These are phyloP conservation scores for Halophytophthora batemanensis DNA, from an alignment of 352 stramenopile genomes.

Conservation along the genomic window DNA sequence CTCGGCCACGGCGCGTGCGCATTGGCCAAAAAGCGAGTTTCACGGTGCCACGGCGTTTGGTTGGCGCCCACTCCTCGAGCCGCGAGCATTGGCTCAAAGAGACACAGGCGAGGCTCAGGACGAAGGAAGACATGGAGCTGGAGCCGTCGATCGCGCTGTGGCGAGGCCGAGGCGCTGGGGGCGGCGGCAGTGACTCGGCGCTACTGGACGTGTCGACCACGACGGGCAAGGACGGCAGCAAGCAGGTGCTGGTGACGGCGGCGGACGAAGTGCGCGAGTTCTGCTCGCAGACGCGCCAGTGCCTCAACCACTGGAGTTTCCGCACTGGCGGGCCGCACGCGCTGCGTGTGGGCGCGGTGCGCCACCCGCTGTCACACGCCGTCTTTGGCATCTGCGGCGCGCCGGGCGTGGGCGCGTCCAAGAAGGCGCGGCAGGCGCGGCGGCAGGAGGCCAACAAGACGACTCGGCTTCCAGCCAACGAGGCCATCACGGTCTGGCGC, in stretches of 20 bases:
- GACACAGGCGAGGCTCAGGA: neutral
- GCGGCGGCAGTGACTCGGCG: slow-evolving; percentile 20
- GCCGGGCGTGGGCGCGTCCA: slow-evolving; percentile 29
- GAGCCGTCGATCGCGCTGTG: slow-evolving; percentile 62
- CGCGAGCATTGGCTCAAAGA: neutral
- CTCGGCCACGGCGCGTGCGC: too few species aligned
- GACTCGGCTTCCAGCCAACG: slow-evolving; percentile 20
- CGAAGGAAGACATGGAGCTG: slow-evolving; percentile 54
- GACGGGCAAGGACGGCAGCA: slow-evolving; percentile 45
- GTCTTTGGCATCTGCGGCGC: slow-evolving; percentile 56
- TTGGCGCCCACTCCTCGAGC: neutral
- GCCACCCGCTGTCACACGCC: slow-evolving; percentile 49
- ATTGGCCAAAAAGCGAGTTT: neutral
- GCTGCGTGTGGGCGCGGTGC: slow-evolving; percentile 47
- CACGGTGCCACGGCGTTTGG: too few species aligned
- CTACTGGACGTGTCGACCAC: slow-evolving; percentile 42
- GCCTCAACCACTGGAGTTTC: slow-evolving; percentile 77
- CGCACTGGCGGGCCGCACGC: slow-evolving; percentile 43
- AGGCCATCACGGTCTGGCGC: slow-evolving; percentile 57
- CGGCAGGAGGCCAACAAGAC: slow-evolving; percentile 33
- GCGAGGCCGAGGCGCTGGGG: slow-evolving; percentile 47
- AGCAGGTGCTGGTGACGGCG: slow-evolving; percentile 63
- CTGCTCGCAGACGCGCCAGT: slow-evolving; percentile 59
- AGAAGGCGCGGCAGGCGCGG: slow-evolving; percentile 39
- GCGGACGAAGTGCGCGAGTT: slow-evolving; percentile 67